Evolutionary conservation across 345 rosid species (phyloP).

Genomic region (Acer saccharum): DNA sequence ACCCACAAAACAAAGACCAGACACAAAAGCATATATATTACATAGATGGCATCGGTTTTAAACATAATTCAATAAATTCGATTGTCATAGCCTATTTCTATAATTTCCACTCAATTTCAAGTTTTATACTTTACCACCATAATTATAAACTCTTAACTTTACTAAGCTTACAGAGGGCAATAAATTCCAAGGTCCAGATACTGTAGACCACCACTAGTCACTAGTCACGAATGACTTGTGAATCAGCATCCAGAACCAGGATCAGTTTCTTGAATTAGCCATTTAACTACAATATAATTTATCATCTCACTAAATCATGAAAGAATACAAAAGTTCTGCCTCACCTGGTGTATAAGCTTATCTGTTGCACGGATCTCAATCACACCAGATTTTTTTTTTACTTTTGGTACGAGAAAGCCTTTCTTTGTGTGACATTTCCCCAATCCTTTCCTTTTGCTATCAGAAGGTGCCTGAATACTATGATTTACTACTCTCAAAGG

Average conservation of each 20-base stretch:
- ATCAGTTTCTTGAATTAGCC: constrained; percentile 1
- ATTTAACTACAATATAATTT: constrained; percentile 1
- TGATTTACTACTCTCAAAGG: constrained; percentile 18
- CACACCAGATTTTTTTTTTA: constrained; percentile 13
- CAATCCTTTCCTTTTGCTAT: constrained; percentile 18
- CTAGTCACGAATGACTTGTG: background rate
- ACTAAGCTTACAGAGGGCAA: background rate
- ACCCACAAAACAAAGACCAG: too few relatives aligned
- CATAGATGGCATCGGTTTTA: too few relatives aligned
- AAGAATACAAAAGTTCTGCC: background rate
- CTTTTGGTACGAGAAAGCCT: constrained; percentile 2
- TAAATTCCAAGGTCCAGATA: background rate
- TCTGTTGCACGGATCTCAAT: constrained; percentile 32
- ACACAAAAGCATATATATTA: too few relatives aligned
- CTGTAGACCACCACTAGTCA: background rate
- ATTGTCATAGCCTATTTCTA: too few relatives aligned
- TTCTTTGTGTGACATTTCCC: constrained; percentile 12
- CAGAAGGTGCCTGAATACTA: constrained; percentile 13
- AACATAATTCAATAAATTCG: too few relatives aligned
- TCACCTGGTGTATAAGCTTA: constrained; percentile 34
- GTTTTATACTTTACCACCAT: too few relatives aligned
- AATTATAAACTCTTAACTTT: background rate
- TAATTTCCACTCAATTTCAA: too few relatives aligned
- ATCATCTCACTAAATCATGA: background rate
- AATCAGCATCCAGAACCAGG: background rate